phyloP scores from a whole-genome alignment of 768 basidiomycete genomes.

The Trametes cubensis region DNA sequence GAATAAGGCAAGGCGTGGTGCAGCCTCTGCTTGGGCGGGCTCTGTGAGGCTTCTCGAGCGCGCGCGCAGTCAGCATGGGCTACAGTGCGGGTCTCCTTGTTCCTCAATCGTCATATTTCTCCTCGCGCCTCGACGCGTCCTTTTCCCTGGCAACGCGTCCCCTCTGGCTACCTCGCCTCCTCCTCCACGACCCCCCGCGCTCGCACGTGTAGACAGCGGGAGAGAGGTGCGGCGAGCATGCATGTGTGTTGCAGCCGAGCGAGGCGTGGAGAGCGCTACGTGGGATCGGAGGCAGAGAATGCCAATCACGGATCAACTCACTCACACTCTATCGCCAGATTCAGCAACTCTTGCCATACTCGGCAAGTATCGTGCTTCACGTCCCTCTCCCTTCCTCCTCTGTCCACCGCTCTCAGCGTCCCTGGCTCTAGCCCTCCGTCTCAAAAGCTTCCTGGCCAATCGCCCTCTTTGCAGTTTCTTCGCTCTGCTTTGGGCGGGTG shows the following conservation, averaged over 20 bases:
- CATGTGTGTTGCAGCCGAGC: not conserved
- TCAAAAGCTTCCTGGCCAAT: not conserved
- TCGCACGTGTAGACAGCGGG: not conserved
- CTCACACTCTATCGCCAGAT: slow-evolving; percentile 19
- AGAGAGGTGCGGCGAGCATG: not conserved
- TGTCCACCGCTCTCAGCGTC: not conserved
- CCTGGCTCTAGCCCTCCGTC: not conserved
- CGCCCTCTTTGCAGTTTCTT: not conserved
- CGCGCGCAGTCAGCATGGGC: not conserved
- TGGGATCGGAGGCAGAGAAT: not conserved
- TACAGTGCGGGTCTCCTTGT: too few relatives aligned
- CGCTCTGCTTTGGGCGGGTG: too few relatives aligned
- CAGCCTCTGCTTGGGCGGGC: not conserved
- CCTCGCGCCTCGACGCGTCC: slow-evolving; percentile 4
- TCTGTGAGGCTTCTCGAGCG: slow-evolving; percentile 6
- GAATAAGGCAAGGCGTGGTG: slow-evolving; percentile 7
- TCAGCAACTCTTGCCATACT: slow-evolving; percentile 14
- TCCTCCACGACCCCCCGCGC: not conserved
- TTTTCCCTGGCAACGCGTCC: not conserved
- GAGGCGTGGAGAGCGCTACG: not conserved
- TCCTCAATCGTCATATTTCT: not conserved
- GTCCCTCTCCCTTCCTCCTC: not conserved
- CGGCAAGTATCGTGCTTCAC: slow-evolving; percentile 14
- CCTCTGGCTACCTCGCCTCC: not conserved
- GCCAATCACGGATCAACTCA: slow-evolving; percentile 13